Conservation (phyloP, 176 grass and related monocot species). For the Stipa capillata region DNA sequence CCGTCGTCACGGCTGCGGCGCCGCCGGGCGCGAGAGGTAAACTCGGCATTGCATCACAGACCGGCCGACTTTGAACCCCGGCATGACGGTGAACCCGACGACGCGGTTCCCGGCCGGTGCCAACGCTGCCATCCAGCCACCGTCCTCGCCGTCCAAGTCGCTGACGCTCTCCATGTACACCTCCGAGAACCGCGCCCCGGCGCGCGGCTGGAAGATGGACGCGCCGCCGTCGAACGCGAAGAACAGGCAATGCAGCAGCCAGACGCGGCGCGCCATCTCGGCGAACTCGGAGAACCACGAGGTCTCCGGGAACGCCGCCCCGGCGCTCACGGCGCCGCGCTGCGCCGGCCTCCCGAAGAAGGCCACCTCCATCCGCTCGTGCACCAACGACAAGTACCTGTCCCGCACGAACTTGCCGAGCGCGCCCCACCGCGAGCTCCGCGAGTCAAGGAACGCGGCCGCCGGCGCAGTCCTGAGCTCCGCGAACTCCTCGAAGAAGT, state of each 20-base stretch:
- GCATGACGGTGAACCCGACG: conserved; percentile 81
- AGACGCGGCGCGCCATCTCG: conserved; percentile 72
- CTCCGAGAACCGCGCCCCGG: conserved; percentile 64
- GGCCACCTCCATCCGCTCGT: conserved; percentile 58
- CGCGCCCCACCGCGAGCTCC: neutral
- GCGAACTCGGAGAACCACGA: conserved; percentile 45
- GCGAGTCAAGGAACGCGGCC: neutral
- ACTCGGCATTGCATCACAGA: conserved; percentile 78
- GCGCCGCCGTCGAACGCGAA: conserved; percentile 41
- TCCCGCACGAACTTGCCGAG: conserved; percentile 38
- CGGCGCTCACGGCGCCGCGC: neutral
- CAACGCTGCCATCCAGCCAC: neutral
- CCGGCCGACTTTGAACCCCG: conserved; percentile 64
- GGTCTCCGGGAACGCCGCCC: conserved; percentile 4
- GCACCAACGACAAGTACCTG: conserved; percentile 53
- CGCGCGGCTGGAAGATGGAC: conserved; percentile 50
- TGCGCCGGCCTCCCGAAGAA: conserved; percentile 34
- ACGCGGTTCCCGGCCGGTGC: neutral
- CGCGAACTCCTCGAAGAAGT: conserved; percentile 72
- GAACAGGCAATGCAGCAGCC: conserved; percentile 79
- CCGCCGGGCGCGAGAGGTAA: conserved; percentile 32
- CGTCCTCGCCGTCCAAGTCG: conserved; percentile 18
- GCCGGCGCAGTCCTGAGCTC: conserved; percentile 17
- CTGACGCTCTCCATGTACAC: conserved; percentile 87
- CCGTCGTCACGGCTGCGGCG: neutral